Evolutionary conservation across 208 protist genomes (phyloP).

Genomic region (Crithidia mellificae): DNA sequence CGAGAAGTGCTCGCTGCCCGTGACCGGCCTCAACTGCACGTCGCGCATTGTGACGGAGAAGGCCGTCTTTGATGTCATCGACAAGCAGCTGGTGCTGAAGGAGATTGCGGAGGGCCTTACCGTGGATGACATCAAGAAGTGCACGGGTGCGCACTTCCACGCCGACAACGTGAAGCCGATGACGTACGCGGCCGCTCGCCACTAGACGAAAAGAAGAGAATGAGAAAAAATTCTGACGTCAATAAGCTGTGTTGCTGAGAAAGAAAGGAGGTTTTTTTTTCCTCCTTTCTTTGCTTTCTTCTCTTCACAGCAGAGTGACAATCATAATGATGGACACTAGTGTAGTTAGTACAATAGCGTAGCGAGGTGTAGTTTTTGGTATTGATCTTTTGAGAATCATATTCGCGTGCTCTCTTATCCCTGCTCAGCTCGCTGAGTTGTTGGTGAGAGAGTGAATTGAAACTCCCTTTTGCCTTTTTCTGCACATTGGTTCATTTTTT

Average conservation of each 20-base stretch:
- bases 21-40: conserved; percentile 92
- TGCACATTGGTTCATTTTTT: conserved; percentile 6
- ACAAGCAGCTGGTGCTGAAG: conserved; percentile 84
- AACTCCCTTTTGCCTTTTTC: conserved; percentile 12
- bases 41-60: conserved; percentile 97
- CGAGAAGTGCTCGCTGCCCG: conserved; percentile 89
- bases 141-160: conserved; percentile 74
- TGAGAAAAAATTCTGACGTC: not conserved
- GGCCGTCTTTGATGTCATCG: conserved; percentile 95
- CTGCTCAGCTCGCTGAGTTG: not conserved
- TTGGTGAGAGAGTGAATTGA: not conserved
- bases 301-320: conserved; percentile 7
- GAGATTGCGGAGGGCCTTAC: conserved; percentile 92
- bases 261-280: not conserved
- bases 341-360: conserved; percentile 9
- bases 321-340: not conserved
- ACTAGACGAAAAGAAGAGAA: conserved; percentile 10
- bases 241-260: not conserved
- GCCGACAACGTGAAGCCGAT: conserved; percentile 78
- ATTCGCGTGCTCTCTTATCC: not conserved
- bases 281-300: not conserved
- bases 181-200: conserved; percentile 46
- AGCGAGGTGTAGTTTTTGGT: conserved; percentile 11
- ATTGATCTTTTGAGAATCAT: not conserved
- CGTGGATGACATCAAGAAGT: conserved; percentile 91